Conservation (phyloP, 1,284 basidiomycete species). For the Erythrobasidium hasegawianum region DNA sequence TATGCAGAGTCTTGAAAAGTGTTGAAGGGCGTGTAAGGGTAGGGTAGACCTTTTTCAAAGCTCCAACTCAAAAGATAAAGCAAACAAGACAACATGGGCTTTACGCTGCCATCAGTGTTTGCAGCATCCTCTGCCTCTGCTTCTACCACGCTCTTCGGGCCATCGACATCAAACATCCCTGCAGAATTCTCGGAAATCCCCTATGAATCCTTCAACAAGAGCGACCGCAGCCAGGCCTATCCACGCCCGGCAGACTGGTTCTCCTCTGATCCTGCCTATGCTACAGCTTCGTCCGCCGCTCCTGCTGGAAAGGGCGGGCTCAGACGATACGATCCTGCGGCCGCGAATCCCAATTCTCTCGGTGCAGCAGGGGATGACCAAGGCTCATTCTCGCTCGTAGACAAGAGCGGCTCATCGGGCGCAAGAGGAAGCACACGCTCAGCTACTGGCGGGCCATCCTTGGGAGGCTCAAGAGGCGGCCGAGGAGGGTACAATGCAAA, state of each 20-base stretch:
- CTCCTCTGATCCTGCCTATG: slow-evolving; percentile 35
- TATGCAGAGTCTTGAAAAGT: no score
- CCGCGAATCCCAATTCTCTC: slow-evolving; percentile 51
- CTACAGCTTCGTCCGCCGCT: slow-evolving; percentile 51
- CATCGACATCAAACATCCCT: slow-evolving; percentile 41
- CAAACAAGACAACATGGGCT: slow-evolving; percentile 4
- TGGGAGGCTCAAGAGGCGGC: slow-evolving; percentile 1
- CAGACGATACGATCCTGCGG: neutral
- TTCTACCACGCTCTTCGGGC: slow-evolving; percentile 39
- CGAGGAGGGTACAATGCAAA: slow-evolving; percentile 5
- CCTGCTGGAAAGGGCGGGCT: slow-evolving; percentile 34
- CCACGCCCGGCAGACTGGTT: slow-evolving; percentile 34
- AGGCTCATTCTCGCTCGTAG: slow-evolving; percentile 93
- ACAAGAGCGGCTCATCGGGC: slow-evolving; percentile 58
- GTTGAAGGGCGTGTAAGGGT: no score
- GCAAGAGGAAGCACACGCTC: slow-evolving; percentile 8
- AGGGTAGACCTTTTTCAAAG: no score
- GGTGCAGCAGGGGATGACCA: slow-evolving; percentile 91
- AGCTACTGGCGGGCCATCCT: slow-evolving; percentile 4
- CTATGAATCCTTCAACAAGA: slow-evolving; percentile 35
- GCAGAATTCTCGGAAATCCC: slow-evolving; percentile 39
- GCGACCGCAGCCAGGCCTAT: slow-evolving; percentile 25
- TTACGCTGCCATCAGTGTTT: slow-evolving; percentile 31
- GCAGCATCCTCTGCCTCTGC: slow-evolving; percentile 17
- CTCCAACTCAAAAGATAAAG: no score